Evolutionary conservation across 768 basidiomycete genomes (phyloP).

Genomic region (Calocera cornea): DNA sequence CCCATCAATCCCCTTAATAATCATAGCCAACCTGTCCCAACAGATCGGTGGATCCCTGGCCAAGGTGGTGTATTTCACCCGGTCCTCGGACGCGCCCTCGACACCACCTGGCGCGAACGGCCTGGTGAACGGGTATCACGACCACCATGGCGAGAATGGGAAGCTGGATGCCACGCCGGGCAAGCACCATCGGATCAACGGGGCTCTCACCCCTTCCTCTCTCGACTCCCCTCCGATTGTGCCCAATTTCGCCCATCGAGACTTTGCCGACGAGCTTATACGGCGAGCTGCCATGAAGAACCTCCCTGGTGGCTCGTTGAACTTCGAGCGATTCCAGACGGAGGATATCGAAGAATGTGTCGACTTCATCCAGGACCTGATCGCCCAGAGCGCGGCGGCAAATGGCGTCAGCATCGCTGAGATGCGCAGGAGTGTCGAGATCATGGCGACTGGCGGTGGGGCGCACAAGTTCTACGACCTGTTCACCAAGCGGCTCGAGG

Average conservation of each 20-base stretch:
- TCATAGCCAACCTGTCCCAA: not conserved
- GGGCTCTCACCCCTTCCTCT: conserved; percentile 71
- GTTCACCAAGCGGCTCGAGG: conserved; percentile 55
- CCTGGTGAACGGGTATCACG: not conserved
- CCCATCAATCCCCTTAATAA: not conserved
- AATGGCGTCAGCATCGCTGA: conserved; percentile 80
- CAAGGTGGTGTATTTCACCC: conserved; percentile 97
- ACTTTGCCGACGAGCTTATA: conserved; percentile 49
- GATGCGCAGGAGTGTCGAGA: conserved; percentile 87
- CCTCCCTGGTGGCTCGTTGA: conserved; percentile 91
- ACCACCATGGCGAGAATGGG: not conserved
- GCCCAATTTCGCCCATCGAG: conserved; percentile 28
- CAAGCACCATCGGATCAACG: conserved; percentile 29
- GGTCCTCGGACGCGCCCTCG: conserved; percentile 72
- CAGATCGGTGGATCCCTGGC: conserved; percentile 95
- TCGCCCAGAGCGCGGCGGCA: conserved; percentile 67
- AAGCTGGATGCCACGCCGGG: conserved; percentile 22
- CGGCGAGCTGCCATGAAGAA: conserved; percentile 60
- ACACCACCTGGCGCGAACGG: conserved; percentile 41
- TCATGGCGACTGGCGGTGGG: conserved; percentile 96
- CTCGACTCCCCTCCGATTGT: conserved; percentile 38
- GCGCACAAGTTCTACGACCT: conserved; percentile 87
- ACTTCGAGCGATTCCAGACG: conserved; percentile 96
- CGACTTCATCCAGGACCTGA: conserved; percentile 73
- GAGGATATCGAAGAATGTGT: conserved; percentile 73